phyloP scores from a whole-genome alignment of 768 basidiomycete genomes.

The Gautieria morchelliformis region DNA sequence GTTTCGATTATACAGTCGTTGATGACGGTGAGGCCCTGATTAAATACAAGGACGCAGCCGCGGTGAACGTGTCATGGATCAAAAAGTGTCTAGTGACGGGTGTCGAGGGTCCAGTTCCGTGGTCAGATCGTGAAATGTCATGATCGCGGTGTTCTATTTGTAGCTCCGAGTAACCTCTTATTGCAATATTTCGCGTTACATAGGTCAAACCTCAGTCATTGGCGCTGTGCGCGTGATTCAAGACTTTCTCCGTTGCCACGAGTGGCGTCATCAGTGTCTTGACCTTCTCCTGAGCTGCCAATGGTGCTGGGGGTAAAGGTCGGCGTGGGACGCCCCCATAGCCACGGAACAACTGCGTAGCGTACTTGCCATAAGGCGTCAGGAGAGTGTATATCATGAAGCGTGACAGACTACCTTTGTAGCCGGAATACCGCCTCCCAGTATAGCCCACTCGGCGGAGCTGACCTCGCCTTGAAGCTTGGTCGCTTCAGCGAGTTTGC shows the following conservation, averaged over 20 bases:
- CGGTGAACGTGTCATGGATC: conserved; percentile 58
- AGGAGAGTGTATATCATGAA: neutral
- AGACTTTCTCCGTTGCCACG: neutral
- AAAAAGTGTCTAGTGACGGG: conserved; percentile 70
- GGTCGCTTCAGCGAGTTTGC: conserved; percentile 4
- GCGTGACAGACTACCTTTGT: conserved; percentile 4
- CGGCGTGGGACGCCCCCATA: conserved; percentile 72
- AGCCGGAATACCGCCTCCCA: conserved; percentile 12
- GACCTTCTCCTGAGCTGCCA: conserved; percentile 3
- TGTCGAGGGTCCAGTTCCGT: conserved; percentile 12
- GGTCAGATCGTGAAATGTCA: neutral
- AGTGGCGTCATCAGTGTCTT: conserved; percentile 5
- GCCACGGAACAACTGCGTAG: conserved; percentile 27
- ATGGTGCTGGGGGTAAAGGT: conserved; percentile 50
- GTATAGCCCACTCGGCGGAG: conserved; percentile 10
- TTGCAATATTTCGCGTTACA: neutral
- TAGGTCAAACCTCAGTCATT: neutral
- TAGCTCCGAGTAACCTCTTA: too few relatives aligned
- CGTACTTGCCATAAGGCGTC: neutral
- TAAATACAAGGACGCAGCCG: conserved; percentile 20
- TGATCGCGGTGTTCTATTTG: neutral
- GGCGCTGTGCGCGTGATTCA: neutral
- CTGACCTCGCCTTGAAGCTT: conserved; percentile 11
- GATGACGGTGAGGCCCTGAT: conserved; percentile 24
- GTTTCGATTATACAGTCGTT: conserved; percentile 57